These are phyloP conservation scores for Nevesoporus exiguus DNA, from an alignment of 768 basidiomycete species.

Conservation along the genomic window DNA sequence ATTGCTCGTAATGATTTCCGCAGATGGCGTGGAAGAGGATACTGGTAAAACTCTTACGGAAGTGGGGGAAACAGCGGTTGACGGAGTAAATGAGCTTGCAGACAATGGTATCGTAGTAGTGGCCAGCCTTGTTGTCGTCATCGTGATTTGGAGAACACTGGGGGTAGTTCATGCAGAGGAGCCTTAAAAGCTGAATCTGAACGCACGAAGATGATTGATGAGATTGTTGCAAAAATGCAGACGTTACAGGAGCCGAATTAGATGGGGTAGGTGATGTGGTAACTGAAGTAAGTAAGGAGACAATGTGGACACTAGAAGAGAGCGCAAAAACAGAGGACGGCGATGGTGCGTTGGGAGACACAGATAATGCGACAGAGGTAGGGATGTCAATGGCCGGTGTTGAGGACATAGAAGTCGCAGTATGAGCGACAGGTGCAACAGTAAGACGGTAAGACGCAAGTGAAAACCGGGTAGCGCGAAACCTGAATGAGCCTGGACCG, in stretches of 20 bases:
- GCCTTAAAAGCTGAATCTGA: neutral
- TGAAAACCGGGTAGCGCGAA: neutral
- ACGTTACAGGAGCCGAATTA: conserved; percentile 9
- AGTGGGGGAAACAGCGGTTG: conserved; percentile 5
- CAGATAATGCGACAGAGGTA: conserved; percentile 2
- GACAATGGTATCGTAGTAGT: conserved; percentile 11
- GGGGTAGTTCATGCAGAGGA: conserved; percentile 15
- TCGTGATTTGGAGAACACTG: conserved; percentile 13
- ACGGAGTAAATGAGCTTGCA: conserved; percentile 11
- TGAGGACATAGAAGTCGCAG: conserved; percentile 23
- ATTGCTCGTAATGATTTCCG: conserved; percentile 13
- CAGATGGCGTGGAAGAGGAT: conserved; percentile 15
- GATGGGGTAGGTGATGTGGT: conserved; percentile 15
- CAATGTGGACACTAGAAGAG: conserved; percentile 9
- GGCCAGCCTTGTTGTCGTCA: conserved; percentile 11
- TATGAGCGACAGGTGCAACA: conserved; percentile 4
- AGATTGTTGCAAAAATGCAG: conserved; percentile 11
- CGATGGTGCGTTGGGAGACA: conserved; percentile 10
- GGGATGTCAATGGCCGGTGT: conserved; percentile 13
- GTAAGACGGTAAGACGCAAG: conserved; percentile 10
- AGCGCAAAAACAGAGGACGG: conserved; percentile 5
- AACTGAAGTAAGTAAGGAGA: conserved; percentile 25
- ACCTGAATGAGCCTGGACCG: conserved; percentile 4
- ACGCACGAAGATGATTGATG: conserved; percentile 25
- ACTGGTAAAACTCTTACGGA: conserved; percentile 6